phyloP scores from a whole-genome alignment of 306 rosid genomes.

The Pyrus communis region DNA sequence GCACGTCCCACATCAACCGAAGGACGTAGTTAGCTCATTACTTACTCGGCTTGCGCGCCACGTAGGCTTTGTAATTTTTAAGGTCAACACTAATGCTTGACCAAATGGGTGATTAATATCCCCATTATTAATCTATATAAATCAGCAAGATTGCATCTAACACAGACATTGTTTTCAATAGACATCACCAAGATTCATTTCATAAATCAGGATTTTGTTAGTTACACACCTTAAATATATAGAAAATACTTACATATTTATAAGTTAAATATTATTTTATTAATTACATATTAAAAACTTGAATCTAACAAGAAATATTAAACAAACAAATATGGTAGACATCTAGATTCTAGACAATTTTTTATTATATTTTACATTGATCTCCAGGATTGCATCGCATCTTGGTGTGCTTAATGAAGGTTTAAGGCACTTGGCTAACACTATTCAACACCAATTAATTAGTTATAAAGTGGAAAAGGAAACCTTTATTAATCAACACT shows the following conservation, averaged over 20 bases:
- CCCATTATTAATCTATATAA: neutral
- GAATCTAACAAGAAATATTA: neutral
- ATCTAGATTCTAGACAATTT: neutral
- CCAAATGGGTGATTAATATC: constrained; percentile 15
- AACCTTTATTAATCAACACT: neutral
- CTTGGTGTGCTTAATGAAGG: neutral
- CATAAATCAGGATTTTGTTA: constrained; percentile 10
- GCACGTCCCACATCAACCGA: no score
- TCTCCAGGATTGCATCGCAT: neutral
- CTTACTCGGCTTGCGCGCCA: no score
- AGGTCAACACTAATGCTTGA: neutral
- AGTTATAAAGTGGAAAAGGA: neutral
- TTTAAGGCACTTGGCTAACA: neutral
- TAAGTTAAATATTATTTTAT: neutral
- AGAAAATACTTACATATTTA: neutral
- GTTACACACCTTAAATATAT: neutral
- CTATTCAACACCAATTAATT: neutral
- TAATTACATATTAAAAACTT: neutral
- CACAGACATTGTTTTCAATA: neutral
- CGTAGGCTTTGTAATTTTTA: no score
- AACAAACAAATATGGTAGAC: constrained; percentile 1
- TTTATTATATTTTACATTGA: neutral
- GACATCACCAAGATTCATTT: constrained; percentile 7
- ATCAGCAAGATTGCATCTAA: neutral
- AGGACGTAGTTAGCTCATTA: no score